Base-by-base conservation (phyloP, 495 filamentous ascomycete species). In the Podospora appendiculata region DNA sequence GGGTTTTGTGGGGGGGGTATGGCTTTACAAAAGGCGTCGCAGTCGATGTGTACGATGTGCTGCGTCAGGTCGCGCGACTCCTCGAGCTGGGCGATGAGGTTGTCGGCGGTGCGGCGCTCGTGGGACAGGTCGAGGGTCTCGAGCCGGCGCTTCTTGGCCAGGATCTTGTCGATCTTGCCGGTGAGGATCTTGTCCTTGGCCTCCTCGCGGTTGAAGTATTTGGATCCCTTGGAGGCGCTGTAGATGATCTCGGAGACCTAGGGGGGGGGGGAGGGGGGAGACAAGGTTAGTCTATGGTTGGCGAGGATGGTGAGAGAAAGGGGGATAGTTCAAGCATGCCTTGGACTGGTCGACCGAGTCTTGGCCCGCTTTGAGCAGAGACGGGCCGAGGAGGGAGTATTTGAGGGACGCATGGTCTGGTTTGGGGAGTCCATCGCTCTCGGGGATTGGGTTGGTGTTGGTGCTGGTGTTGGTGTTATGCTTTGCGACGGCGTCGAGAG, bases 181-280 rank as follows among this genome's bases (percentile, higher is more conserved):
- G 94, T 96, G 35, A 96, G 81, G 46, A 80, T 79, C 57, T 84
- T 84, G 73, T 97, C 94, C 54, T 82, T 81, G 48, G 69, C 74
- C 64, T 95, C 87, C 62, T 97, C 94, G 58, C 90, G 88, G 59
- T 87, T 89, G 76, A 96, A 99, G 73, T 87, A 99, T 64, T 95
- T 96, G 52, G 89, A 95, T 19, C 94, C 94, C 65, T 90, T 96
- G 11, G 90, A 95, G 11, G 93, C 91, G 68, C 94, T 88, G 70
- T 95, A 96, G 47, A 99, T 99, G 52, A 99, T 83, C 65, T 97
- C 90, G 0, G 90, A 92, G n/a, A 95, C 87, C 82, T 87, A 16
- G 9, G 36, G 3, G 41, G 19, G 1, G 18, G 17, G 32, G 81
- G 87, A 16, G 9, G 36, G 3, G 41, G 19, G 1, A 32, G 17